Conservation (phyloP, 164 flowering plant genomes). For the Magnolia changhungtana region DNA sequence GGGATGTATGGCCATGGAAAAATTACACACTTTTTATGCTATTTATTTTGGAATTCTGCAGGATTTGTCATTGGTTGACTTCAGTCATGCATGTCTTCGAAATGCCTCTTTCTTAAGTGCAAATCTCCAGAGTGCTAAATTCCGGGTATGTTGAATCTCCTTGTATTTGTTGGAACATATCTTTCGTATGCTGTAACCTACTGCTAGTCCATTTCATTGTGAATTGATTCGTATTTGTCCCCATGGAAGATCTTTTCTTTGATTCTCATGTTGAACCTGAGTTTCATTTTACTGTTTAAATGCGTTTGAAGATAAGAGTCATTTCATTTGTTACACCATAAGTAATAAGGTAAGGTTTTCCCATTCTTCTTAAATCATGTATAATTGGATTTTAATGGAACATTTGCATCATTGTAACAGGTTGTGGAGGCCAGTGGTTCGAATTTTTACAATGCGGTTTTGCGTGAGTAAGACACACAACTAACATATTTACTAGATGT, state of each 20-base stretch:
- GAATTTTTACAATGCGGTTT: slow-evolving; percentile 77
- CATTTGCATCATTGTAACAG: slow-evolving; percentile 30
- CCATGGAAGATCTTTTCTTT: neutral
- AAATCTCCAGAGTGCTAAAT: slow-evolving; percentile 87
- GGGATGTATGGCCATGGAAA: too few relatives aligned
- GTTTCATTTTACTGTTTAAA: neutral
- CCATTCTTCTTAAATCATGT: neutral
- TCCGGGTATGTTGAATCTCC: slow-evolving; percentile 45
- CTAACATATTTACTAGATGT: neutral
- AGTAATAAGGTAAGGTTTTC: neutral
- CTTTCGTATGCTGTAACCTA: neutral
- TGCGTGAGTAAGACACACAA: slow-evolving; percentile 75
- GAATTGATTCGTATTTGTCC: neutral
- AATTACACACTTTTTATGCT: neutral
- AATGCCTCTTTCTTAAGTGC: slow-evolving; percentile 87
- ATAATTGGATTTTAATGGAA: neutral
- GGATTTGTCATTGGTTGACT: slow-evolving; percentile 90
- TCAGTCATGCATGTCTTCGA: slow-evolving; percentile 78
- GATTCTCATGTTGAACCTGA: neutral
- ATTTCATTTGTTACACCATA: neutral
- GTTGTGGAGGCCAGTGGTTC: slow-evolving; percentile 87
- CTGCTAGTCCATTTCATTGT: neutral
- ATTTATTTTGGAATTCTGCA: slow-evolving; percentile 26
- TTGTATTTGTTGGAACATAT: neutral
- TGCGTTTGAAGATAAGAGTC: neutral